phyloP scores from a whole-genome alignment of 176 grass and related monocot genomes.

The Zea mays region DNA sequence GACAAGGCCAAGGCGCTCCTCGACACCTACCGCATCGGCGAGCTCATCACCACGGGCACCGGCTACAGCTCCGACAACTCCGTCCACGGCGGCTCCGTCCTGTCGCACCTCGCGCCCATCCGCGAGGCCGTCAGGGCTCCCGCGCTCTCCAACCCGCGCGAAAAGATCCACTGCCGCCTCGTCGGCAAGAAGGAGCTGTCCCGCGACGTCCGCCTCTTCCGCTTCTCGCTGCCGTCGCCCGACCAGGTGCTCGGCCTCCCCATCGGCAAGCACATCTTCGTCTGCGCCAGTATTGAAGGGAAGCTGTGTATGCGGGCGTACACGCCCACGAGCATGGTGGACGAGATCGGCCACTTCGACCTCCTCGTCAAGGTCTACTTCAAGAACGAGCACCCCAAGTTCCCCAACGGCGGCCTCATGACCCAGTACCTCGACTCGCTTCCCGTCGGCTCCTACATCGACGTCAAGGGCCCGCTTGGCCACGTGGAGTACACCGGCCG shows the following conservation, averaged over 20 bases:
- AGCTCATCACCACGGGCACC: conserved; percentile 69
- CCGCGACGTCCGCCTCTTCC: conserved; percentile 74
- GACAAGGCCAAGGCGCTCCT: conserved; percentile 85
- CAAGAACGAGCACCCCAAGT: conserved; percentile 83
- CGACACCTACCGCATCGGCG: conserved; percentile 76
- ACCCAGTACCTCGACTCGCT: conserved; percentile 73
- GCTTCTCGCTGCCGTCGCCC: conserved; percentile 61
- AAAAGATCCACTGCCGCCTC: conserved; percentile 67
- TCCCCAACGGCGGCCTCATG: conserved; percentile 88
- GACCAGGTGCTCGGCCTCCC: conserved; percentile 76
- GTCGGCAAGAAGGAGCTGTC: conserved; percentile 65
- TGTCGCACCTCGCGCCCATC: conserved; percentile 63
- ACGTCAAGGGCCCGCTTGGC: conserved; percentile 77
- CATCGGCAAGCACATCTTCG: conserved; percentile 88
- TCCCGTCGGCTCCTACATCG: conserved; percentile 47
- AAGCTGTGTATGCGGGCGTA: conserved; percentile 90
- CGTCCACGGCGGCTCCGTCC: conserved; percentile 46
- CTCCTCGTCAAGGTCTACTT: conserved; percentile 93
- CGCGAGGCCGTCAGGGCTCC: conserved; percentile 39
- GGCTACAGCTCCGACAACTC: conserved; percentile 73
- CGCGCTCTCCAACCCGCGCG: conserved; percentile 60
- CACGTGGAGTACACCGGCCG: conserved; percentile 86
- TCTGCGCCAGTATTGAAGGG: conserved; percentile 67
- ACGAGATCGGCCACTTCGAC: conserved; percentile 77
- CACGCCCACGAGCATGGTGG: conserved; percentile 73